phyloP scores from a whole-genome alignment of 2,329 filamentous ascomycete species.

The Fusarium newnesense region DNA sequence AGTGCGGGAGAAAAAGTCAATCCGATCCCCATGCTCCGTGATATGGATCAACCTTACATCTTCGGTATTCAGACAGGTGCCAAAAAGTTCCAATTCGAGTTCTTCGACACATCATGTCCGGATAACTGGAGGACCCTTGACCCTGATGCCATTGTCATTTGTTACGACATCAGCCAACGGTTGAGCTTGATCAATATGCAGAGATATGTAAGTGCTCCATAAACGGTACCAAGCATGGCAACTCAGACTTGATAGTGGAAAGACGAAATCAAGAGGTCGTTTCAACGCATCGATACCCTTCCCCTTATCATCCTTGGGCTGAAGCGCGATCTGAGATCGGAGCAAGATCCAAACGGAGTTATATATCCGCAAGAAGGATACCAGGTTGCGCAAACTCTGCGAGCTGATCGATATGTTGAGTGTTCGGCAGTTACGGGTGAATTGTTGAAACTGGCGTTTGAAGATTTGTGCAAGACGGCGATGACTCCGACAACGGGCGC shows the following conservation, averaged over 20 bases:
- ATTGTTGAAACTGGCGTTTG: conserved; percentile 66
- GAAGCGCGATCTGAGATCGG: conserved; percentile 69
- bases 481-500: conserved; percentile 56
- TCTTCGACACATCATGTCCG: conserved; percentile 68
- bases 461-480: conserved; percentile 69
- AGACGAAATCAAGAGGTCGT: conserved; percentile 62
- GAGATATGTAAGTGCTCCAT: conserved; percentile 57
- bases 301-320: conserved; percentile 68
- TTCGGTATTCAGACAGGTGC: conserved; percentile 61
- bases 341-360: conserved; percentile 67
- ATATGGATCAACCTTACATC: conserved; percentile 69
- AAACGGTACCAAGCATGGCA: not conserved
- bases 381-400: conserved; percentile 65
- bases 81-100: conserved; percentile 63
- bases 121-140: conserved; percentile 68
- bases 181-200: conserved; percentile 68
- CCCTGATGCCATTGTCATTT: conserved; percentile 68
- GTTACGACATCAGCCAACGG: conserved; percentile 70
- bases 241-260: conserved; percentile 60
- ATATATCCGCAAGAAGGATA: conserved; percentile 72
- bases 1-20: conserved; percentile 56
- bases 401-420: conserved; percentile 72
- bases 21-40: conserved; percentile 62
- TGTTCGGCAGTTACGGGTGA: conserved; percentile 71
- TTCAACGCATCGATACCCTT: conserved; percentile 58